Base-by-base conservation (phyloP, 495 filamentous ascomycete species). In the Terfezia boudieri region DNA sequence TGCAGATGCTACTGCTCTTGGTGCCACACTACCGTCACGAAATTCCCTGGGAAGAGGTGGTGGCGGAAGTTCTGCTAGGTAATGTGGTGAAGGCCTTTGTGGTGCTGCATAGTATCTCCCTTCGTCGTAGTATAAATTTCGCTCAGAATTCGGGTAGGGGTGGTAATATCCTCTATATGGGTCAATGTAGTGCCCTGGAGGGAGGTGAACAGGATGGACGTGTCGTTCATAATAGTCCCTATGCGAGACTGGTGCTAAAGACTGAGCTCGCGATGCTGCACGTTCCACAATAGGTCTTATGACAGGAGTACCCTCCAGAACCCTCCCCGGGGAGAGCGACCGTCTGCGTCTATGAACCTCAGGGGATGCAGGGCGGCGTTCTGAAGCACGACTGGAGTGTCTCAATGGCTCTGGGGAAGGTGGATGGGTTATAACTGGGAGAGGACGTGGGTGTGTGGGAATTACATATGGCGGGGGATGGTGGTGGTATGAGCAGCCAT, bases 341-440 rank as follows among this genome's bases (percentile, higher is more conserved):
- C 36, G 38, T 55, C 58, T 57, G 11, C 56, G 55, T 10, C 51
- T 53, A 52, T 58, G 56, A 36, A 55, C 52, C 20, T 49, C 26
- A 12, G 62, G 61, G 10, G 62, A 64, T n/a, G 48, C 11, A 16
- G 62, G 60, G 26, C 58, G 56, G n/a, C 56, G 54, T 10, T 56
- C 51, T 36, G 53, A 55, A 36, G 56, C 61, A 11, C 52, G 37
- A 35, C 63, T 54, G 14, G 50, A 50, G 37, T 61, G 55, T 9
- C 52, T 54, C 11, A 46, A 50, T 20, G 60, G 26, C 26, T 32
- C 26, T 3, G 62, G 62, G 41, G 62, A 64, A 23, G 53, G 55
- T 20, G 26, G 26, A 32, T 32, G 26, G 26, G 61, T 57, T 53
- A 61, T 58, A 16, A 61, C 53, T 36, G 53, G 59, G 37, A 53